Evolutionary conservation across 2,329 filamentous ascomycete genomes (phyloP).

Genomic region (Aspergillus floridensis): DNA sequence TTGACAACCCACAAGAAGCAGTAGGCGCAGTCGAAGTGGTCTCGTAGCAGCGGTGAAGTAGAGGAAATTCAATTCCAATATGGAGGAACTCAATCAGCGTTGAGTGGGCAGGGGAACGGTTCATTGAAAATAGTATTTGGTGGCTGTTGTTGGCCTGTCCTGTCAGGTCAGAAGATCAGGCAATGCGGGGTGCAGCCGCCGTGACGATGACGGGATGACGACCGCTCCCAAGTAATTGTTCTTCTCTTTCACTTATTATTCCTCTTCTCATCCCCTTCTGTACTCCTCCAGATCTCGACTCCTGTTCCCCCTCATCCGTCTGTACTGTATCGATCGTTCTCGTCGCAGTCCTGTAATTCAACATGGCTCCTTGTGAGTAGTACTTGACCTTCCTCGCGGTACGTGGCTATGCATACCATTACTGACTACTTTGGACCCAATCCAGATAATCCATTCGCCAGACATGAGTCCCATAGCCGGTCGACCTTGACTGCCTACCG

Average conservation of each 20-base stretch:
- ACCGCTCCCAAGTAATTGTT: background rate
- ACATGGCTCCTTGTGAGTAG: slow-evolving; percentile 16
- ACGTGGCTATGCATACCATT: background rate
- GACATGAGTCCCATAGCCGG: slow-evolving; percentile 63
- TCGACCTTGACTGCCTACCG: slow-evolving; percentile 70
- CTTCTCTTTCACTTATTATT: background rate
- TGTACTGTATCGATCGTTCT: background rate
- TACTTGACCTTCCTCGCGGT: too few species aligned
- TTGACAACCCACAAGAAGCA: background rate
- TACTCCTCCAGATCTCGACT: background rate
- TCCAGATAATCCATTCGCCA: slow-evolving; percentile 66
- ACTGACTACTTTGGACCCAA: background rate
- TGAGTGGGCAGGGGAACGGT: background rate
- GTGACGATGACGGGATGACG: background rate
- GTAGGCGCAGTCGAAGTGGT: background rate
- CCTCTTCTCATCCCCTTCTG: background rate
- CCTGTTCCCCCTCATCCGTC: background rate
- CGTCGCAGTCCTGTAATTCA: background rate
- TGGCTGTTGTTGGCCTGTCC: slow-evolving; percentile 2
- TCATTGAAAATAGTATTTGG: background rate
- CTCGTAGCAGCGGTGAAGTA: too few species aligned
- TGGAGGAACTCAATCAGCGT: too few species aligned
- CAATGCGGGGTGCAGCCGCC: slow-evolving; percentile 14
- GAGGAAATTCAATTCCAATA: background rate
- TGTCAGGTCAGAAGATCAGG: slow-evolving; percentile 20